Evolutionary conservation across 2,329 filamentous ascomycete genomes (phyloP).

Genomic region (Neoscytalidium dimidiatum): DNA sequence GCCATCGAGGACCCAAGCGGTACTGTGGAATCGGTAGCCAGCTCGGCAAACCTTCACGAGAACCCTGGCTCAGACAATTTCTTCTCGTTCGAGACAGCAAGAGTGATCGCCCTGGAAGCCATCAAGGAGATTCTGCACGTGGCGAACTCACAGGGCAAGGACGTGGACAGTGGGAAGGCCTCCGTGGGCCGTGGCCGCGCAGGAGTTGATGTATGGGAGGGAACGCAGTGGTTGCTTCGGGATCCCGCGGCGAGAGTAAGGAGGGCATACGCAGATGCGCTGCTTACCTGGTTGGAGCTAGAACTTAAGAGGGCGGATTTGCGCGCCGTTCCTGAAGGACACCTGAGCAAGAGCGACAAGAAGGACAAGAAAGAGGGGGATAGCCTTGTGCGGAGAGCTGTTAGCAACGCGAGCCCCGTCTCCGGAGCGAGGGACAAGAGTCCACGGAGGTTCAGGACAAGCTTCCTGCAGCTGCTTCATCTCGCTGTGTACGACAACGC

Average conservation of each 20-base stretch:
- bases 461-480: constrained; percentile 80
- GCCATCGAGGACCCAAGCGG: constrained; percentile 54
- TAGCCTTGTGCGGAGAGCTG: constrained; percentile 44
- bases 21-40: constrained; percentile 51
- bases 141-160: constrained; percentile 64
- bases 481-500: constrained; percentile 88
- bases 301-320: constrained; percentile 72
- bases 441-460: constrained; percentile 58
- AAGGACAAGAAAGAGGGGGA: constrained; percentile 42
- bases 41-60: constrained; percentile 53
- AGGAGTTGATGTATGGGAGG: constrained; percentile 85
- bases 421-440: constrained; percentile 13
- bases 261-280: constrained; percentile 80
- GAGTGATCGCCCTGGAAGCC: constrained; percentile 68
- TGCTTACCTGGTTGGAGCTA: constrained; percentile 81
- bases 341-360: constrained; percentile 40
- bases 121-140: constrained; percentile 82
- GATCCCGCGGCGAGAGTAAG: constrained; percentile 78
- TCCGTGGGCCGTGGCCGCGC: constrained; percentile 73
- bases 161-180: constrained; percentile 42
- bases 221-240: constrained; percentile 89
- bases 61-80: constrained; percentile 57
- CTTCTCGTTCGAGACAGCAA: constrained; percentile 65
- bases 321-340: constrained; percentile 59
- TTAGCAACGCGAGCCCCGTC: constrained; percentile 13